Conservation (phyloP, 768 basidiomycete genomes). For the Tulasnella sp. region DNA sequence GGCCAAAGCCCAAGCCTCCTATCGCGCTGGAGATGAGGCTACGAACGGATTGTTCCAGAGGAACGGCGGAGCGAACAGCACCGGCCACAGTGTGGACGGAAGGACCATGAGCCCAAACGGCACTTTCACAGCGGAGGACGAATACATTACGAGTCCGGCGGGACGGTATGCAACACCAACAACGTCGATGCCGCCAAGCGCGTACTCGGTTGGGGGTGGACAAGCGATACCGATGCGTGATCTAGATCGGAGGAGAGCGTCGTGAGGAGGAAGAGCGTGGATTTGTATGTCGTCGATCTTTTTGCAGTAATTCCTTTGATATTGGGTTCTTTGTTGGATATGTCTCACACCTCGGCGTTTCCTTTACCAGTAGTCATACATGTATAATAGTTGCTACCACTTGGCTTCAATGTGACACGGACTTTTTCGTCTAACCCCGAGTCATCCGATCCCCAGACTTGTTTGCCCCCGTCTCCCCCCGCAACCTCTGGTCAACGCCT, state of each 20-base stretch:
- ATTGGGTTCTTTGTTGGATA: background rate
- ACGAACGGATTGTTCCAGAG: background rate
- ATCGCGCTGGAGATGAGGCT: background rate
- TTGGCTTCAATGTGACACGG: background rate
- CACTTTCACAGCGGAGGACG: background rate
- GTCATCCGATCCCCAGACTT: too few relatives aligned
- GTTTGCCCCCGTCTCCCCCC: too few relatives aligned
- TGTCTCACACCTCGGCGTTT: background rate
- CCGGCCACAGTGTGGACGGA: background rate
- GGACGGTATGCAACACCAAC: background rate
- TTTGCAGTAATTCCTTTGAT: background rate
- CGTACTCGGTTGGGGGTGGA: background rate
- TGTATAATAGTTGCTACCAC: background rate
- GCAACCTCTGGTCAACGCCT: too few relatives aligned
- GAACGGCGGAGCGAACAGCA: background rate
- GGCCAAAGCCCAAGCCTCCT: background rate
- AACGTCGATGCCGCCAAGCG: background rate
- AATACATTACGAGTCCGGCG: background rate
- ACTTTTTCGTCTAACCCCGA: too few relatives aligned
- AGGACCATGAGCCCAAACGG: conserved; percentile 12
- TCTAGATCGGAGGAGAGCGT: background rate
- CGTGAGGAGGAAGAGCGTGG: too few relatives aligned
- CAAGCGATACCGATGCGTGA: background rate
- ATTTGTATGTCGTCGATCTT: background rate
- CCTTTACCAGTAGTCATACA: background rate